A percentile compares a stretch with the other conserved stretches of the same genome.
Conservation (phyloP, 164 flowering plant genomes). For the Nelumbo lutea region DNA sequence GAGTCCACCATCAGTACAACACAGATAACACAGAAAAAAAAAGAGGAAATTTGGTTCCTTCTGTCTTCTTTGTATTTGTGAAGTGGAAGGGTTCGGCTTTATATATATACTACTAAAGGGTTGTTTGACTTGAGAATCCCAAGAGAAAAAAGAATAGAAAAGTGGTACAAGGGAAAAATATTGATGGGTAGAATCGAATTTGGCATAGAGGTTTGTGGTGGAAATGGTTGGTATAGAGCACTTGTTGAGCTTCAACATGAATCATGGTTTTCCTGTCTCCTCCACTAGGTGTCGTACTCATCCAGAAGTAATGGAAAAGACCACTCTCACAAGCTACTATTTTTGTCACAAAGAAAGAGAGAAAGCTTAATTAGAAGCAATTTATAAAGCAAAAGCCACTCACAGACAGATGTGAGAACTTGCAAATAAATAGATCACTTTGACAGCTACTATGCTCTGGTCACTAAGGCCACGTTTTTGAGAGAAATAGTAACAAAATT, state of each 20-base stretch:
- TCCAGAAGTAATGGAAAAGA: neutral
- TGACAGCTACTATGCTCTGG: too few relatives aligned
- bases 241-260: neutral
- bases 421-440: neutral
- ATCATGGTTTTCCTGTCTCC: slow-evolving; percentile 8
- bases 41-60: neutral
- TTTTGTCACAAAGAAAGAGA: neutral
- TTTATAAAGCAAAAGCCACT: neutral
- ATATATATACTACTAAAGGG: neutral
- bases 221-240: neutral
- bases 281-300: neutral
- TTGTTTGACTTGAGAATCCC: slow-evolving; percentile 11
- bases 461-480: too few relatives aligned
- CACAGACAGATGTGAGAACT: neutral
- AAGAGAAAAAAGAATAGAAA: neutral
- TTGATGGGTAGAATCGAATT: slow-evolving; percentile 13
- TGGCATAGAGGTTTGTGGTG: neutral
- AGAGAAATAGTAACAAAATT: too few relatives aligned
- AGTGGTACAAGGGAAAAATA: neutral
- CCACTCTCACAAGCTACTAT: neutral
- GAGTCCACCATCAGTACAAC: slow-evolving; percentile 27
- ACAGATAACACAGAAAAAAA: neutral
- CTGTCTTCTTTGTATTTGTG: neutral
- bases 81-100: neutral
- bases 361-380: neutral